These are phyloP conservation scores for Leishmania aethiopica DNA, from an alignment of 208 protist species.

Conservation along the genomic window DNA sequence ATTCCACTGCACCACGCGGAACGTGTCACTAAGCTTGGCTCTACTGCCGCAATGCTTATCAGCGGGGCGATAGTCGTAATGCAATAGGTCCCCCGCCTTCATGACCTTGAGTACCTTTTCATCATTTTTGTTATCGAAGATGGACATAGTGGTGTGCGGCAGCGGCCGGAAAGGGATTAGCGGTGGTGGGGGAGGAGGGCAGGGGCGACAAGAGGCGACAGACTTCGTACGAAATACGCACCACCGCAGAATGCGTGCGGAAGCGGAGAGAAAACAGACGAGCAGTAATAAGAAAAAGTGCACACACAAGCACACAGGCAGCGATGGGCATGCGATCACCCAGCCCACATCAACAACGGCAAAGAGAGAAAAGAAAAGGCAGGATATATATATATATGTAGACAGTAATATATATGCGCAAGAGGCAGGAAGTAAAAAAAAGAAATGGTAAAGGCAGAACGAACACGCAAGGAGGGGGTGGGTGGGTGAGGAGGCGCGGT, in stretches of 20 bases:
- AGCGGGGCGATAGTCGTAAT: constrained; percentile 67
- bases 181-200: not conserved
- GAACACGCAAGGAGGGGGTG: not conserved
- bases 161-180: not conserved
- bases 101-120: constrained; percentile 26
- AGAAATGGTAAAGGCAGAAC: not conserved
- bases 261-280: not conserved
- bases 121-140: constrained; percentile 7
- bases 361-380: not conserved
- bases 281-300: not conserved
- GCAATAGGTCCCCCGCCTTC: constrained; percentile 50
- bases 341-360: not conserved
- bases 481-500: not conserved
- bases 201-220: not conserved
- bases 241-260: not conserved
- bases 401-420: not conserved
- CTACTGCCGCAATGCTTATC: not conserved
- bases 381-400: not conserved
- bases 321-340: not conserved
- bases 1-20: constrained; percentile 83
- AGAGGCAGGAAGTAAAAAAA: too few species aligned
- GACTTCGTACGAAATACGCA: not conserved
- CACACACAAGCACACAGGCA: not conserved
- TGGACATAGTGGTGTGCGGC: not conserved
- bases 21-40: constrained; percentile 44